These are phyloP conservation scores for Trichoderma harzianum DNA, from an alignment of 2,329 filamentous ascomycete species.

Conservation along the genomic window DNA sequence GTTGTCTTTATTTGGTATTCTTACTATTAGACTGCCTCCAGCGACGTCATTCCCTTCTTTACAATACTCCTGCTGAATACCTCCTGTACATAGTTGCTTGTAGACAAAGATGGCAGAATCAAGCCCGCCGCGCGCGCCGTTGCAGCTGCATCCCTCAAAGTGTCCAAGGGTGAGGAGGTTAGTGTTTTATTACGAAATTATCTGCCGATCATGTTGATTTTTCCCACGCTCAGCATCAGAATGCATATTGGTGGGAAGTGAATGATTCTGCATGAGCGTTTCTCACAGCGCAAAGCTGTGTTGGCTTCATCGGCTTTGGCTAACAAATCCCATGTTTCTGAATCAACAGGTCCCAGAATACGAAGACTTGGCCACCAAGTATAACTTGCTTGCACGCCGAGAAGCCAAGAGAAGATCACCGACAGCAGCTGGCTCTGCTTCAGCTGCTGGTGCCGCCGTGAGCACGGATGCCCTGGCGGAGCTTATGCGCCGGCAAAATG, in stretches of 20 bases:
- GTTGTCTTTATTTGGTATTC: neutral
- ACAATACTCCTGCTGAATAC: conserved; percentile 16
- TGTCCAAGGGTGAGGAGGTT: conserved; percentile 19
- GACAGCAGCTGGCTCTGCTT: neutral
- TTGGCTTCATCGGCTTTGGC: neutral
- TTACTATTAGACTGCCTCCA: neutral
- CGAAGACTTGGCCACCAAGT: conserved; percentile 17
- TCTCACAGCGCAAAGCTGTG: neutral
- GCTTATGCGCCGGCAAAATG: conserved; percentile 20
- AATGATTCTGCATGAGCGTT: neutral
- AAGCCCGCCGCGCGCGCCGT: conserved; percentile 20
- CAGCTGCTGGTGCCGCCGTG: neutral
- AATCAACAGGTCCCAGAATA: conserved; percentile 9
- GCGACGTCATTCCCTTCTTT: neutral
- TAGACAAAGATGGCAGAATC: conserved; percentile 21
- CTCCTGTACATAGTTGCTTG: conserved; percentile 20
- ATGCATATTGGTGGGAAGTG: neutral
- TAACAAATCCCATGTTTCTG: neutral
- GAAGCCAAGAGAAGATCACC: conserved; percentile 17
- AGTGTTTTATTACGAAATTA: conserved; percentile 8
- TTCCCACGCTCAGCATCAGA: neutral
- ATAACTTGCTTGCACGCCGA: conserved; percentile 17
- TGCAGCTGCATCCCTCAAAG: conserved; percentile 19
- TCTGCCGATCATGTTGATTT: neutral
- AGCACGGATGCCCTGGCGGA: conserved; percentile 14